phyloP scores from a whole-genome alignment of 331 rosid species.

The Rosa hybrid region DNA sequence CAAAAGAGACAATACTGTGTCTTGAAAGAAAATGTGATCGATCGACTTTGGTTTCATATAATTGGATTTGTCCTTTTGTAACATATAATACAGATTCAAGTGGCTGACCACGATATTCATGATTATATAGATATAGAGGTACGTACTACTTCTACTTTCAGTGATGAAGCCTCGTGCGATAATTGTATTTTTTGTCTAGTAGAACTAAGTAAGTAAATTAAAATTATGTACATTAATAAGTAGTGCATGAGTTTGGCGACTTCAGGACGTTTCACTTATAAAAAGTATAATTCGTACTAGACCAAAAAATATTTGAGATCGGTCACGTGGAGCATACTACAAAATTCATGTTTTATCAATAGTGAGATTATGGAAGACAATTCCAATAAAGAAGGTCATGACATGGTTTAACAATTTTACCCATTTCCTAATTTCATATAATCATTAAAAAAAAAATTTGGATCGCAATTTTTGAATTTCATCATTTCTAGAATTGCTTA shows the following conservation, averaged over 20 bases:
- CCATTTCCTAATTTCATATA: no score
- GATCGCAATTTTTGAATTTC: no score
- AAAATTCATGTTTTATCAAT: no score
- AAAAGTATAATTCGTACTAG: no score
- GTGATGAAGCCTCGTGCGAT: slow-evolving; percentile 9
- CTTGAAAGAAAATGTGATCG: not conserved
- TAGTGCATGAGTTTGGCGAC: not conserved
- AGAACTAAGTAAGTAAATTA: not conserved
- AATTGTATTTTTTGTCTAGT: not conserved
- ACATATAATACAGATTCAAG: not conserved
- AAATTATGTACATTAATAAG: not conserved
- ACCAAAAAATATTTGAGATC: no score
- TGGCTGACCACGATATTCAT: slow-evolving; percentile 8
- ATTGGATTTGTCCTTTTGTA: not conserved
- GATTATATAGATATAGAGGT: not conserved
- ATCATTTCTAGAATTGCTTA: no score
- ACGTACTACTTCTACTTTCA: not conserved
- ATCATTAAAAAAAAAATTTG: no score
- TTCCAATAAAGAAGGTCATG: no score
- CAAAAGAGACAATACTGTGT: not conserved
- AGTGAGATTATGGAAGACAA: no score
- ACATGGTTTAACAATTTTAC: no score
- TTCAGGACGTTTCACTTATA: not conserved
- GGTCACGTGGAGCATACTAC: no score
- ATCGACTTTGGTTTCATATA: not conserved